A percentile compares a stretch with the other conserved stretches of the same genome.
Conservation (phyloP, 805 yeast species). For the Ogataea trehaloabstinens region DNA sequence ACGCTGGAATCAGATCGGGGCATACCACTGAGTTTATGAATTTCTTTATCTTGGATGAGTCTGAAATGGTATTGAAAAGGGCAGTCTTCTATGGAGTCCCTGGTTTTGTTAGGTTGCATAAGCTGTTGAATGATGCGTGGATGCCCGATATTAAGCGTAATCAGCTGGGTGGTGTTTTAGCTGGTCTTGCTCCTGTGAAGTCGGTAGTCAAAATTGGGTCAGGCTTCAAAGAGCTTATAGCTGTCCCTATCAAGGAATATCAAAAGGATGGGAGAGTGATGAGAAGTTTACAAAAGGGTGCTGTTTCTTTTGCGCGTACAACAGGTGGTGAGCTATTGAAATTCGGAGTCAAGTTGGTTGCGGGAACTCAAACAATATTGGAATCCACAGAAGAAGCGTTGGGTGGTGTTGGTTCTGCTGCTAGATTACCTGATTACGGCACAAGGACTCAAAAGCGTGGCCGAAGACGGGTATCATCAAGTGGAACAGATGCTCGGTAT, state of each 20-base stretch:
- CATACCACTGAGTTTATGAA: conserved; percentile 85
- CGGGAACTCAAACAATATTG: conserved; percentile 80
- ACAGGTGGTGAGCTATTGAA: conserved; percentile 79
- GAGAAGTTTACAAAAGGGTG: conserved; percentile 73
- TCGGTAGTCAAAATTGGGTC: conserved; percentile 75
- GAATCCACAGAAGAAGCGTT: conserved; percentile 77
- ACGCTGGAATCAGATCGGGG: conserved; percentile 81
- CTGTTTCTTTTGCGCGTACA: conserved; percentile 66
- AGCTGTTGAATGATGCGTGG: conserved; percentile 68
- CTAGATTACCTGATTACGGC: conserved; percentile 20
- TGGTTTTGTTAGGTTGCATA: conserved; percentile 65
- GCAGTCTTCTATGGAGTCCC: conserved; percentile 69
- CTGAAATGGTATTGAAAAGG: conserved; percentile 63
- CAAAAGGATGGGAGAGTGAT: conserved; percentile 67
- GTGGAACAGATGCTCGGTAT: conserved; percentile 12
- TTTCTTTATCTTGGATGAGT: conserved; percentile 84
- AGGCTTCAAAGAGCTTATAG: conserved; percentile 71
- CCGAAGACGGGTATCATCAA: conserved; percentile 10
- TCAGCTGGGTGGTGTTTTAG: conserved; percentile 75
- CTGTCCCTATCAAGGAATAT: conserved; percentile 73
- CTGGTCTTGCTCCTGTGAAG: conserved; percentile 81
- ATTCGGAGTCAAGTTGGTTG: conserved; percentile 80
- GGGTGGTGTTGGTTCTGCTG: conserved; percentile 69
- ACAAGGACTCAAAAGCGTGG: conserved; percentile 6
- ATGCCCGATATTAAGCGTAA: conserved; percentile 81